A percentile compares a stretch with the other conserved stretches of the same genome.
Evolutionary conservation across 768 basidiomycete species (phyloP).

Genomic region (Mycena alexandri): DNA sequence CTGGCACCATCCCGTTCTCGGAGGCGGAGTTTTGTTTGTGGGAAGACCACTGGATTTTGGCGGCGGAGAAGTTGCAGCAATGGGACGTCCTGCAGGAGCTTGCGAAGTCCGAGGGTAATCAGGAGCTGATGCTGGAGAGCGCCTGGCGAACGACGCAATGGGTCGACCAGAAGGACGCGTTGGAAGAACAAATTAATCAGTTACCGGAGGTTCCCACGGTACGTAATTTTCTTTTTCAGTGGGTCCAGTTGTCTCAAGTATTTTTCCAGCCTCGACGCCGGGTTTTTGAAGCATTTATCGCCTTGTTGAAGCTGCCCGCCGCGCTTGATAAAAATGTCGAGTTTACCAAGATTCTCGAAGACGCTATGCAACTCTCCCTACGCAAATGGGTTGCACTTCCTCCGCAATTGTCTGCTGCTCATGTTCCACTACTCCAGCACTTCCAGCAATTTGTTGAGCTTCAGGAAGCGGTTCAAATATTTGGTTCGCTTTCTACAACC

Average conservation of each 20-base stretch:
- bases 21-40: slow-evolving; percentile 97
- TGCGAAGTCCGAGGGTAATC: slow-evolving; percentile 88
- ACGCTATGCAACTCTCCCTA: slow-evolving; percentile 95
- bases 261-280: slow-evolving; percentile 78
- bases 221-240: too few relatives aligned
- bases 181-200: slow-evolving; percentile 85
- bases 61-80: slow-evolving; percentile 96
- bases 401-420: slow-evolving; percentile 87
- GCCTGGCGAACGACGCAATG: slow-evolving; percentile 97
- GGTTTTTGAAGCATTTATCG: slow-evolving; percentile 96
- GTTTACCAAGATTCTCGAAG: slow-evolving; percentile 90
- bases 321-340: slow-evolving; percentile 88
- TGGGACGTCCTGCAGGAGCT: slow-evolving; percentile 97
- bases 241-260: too few relatives aligned
- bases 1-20: slow-evolving; percentile 87
- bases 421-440: slow-evolving; percentile 94
- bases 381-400: slow-evolving; percentile 97
- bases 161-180: slow-evolving; percentile 79
- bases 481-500: slow-evolving; percentile 89
- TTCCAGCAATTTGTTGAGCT: slow-evolving; percentile 99
- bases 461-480: slow-evolving; percentile 95
- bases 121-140: slow-evolving; percentile 93
- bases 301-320: slow-evolving; percentile 86
- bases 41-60: slow-evolving; percentile 99
- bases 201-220: slow-evolving; percentile 86